Conservation (phyloP, 208 protist genomes). For the Leishmania guyanensis region DNA sequence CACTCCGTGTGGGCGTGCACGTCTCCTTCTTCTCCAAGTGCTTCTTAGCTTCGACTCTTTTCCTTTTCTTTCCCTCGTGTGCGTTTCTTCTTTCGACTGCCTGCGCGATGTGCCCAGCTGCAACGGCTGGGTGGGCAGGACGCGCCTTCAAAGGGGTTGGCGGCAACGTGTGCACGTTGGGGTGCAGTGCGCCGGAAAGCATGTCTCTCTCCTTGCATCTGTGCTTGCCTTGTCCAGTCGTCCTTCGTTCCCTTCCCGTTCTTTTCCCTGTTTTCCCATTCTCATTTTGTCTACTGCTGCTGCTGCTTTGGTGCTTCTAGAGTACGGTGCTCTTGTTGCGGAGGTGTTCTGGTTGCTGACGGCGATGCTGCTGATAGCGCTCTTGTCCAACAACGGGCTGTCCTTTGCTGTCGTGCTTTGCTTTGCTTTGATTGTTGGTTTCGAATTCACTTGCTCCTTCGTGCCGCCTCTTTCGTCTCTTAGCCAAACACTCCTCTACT, state of each 20-base stretch:
- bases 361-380: neutral
- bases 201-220: no score
- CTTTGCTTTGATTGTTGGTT: no score
- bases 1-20: neutral
- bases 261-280: neutral
- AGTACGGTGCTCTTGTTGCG: neutral
- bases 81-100: neutral
- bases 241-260: neutral
- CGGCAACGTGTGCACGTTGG: neutral
- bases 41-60: neutral
- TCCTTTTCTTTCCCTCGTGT: neutral
- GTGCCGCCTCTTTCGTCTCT: neutral
- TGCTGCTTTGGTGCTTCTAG: neutral
- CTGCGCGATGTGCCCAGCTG: neutral
- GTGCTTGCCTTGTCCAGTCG: no score
- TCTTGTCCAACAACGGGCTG: no score
- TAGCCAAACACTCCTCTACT: no score
- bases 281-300: neutral
- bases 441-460: neutral
- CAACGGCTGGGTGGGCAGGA: neutral
- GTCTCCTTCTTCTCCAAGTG: neutral
- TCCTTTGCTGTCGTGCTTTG: neutral
- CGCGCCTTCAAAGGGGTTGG: neutral
- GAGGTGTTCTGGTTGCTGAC: neutral
- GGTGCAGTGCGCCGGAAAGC: neutral